Base-by-base conservation (phyloP, 257 asterid species). In the Solanum virginianum region DNA sequence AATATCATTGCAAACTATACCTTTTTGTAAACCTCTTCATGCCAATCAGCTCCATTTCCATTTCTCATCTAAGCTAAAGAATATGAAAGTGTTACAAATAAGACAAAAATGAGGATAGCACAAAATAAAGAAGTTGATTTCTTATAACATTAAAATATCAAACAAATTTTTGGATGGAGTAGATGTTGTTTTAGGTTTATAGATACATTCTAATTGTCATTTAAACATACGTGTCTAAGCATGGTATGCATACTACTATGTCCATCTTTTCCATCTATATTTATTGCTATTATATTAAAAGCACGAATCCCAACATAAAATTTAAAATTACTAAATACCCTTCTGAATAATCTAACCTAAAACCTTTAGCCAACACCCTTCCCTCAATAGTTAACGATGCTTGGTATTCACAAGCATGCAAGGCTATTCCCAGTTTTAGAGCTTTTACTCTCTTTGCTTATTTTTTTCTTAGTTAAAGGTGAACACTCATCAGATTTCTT, bases 21-120 rank as follows among this genome's bases (percentile, higher is more conserved):
- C 99, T 94, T 95, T 82, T 96, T 98, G 88, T 91, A 94, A 69
- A 89, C 86, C 87, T 93, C 97, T 87, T 96, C 98, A 85, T 90
- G 97, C 99, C 98, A 94, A 82, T 95, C 98, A 84, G 91, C 95
- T 54, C 89, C 90, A 89, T 77, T 89, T 53, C 88, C 87, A 80
- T 89, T 91, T 84, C 97, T 95, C 32, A 93, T 89, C 85, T 93
- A 97, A 57, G 97, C 86, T 8, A 96, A 89, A 74, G 95, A 90
- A 93, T 95, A 97, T 89, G 89, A 86, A 85, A 97, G 92, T 70
- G 93, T 95, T 90, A 86, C 82, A 87, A 74, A 22, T 22, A 74
- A 71, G 43, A 45, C 24, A 56, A 72, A 45, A 72, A 3, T n/a
- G 39, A 72, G 57, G 14, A 74, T 74, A 22, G 8, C 4, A 13